Conservation (phyloP, 768 basidiomycete species). For the Rhodotorula babjevae region DNA sequence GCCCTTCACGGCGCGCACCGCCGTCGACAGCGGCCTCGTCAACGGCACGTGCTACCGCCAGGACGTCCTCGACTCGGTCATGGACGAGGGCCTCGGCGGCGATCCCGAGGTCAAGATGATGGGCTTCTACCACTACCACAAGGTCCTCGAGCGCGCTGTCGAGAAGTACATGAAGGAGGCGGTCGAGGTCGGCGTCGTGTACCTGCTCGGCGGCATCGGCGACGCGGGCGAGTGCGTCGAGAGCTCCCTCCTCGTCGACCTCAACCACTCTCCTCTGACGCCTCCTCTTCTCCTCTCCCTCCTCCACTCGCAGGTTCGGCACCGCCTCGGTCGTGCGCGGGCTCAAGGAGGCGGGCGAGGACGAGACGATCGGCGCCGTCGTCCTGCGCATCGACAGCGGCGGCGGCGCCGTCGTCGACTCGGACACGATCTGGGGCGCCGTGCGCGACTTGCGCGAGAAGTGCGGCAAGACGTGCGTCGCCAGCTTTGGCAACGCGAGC, state of each 20-base stretch:
- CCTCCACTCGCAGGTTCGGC: slow-evolving; percentile 30
- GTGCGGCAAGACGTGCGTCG: slow-evolving; percentile 42
- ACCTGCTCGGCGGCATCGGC: slow-evolving; percentile 42
- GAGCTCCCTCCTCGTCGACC: neutral
- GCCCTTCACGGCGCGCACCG: slow-evolving; percentile 25
- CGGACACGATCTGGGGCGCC: slow-evolving; percentile 42
- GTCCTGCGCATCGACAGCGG: slow-evolving; percentile 43
- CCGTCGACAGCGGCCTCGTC: slow-evolving; percentile 15
- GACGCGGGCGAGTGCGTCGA: slow-evolving; percentile 35
- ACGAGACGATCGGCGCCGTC: slow-evolving; percentile 41
- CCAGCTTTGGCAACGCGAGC: slow-evolving; percentile 41
- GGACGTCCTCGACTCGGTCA: slow-evolving; percentile 33
- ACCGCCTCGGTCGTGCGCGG: slow-evolving; percentile 40
- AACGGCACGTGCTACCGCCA: slow-evolving; percentile 33
- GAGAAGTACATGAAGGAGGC: slow-evolving; percentile 22
- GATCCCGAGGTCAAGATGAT: slow-evolving; percentile 21
- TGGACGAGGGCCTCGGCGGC: neutral
- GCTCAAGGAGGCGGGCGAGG: slow-evolving; percentile 42
- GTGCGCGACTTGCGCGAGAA: slow-evolving; percentile 39
- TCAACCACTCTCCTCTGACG: neutral
- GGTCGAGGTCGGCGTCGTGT: slow-evolving; percentile 43
- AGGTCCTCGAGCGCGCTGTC: slow-evolving; percentile 35
- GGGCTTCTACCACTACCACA: slow-evolving; percentile 43
- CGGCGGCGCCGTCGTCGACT: slow-evolving; percentile 42
- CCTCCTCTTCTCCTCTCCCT: no score